phyloP scores from a whole-genome alignment of 73 alveolate genomes.

The Tetrahymena borealis region DNA sequence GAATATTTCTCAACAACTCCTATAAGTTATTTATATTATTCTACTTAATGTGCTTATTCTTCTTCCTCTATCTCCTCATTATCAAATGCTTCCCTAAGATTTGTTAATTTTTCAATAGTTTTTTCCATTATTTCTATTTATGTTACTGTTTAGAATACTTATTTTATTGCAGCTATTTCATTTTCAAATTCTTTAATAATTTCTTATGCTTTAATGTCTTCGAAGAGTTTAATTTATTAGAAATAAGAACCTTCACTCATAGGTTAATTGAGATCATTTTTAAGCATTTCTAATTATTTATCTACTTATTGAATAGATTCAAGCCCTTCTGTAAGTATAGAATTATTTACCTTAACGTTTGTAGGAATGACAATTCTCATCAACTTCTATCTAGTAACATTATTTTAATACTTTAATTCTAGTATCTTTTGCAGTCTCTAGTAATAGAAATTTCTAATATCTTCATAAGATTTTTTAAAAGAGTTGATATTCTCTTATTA shows the following conservation, averaged over 20 bases:
- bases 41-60: neutral
- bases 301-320: neutral
- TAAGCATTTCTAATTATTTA: neutral
- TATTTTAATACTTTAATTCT: neutral
- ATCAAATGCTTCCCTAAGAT: neutral
- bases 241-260: neutral
- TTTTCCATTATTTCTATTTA: neutral
- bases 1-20: neutral
- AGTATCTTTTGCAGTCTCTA: neutral
- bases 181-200: neutral
- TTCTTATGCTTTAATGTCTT: neutral
- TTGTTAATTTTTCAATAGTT: neutral
- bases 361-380: neutral
- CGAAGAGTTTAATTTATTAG: neutral
- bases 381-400: neutral
- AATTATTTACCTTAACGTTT: neutral
- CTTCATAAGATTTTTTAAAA: neutral
- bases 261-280: neutral
- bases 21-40: neutral
- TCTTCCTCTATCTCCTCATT: neutral
- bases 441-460: neutral
- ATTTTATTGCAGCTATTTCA: neutral
- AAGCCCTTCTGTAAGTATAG: neutral
- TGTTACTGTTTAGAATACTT: neutral
- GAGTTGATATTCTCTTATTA: neutral